Evolutionary conservation across 2,329 filamentous ascomycete species (phyloP).

Genomic region (Penicillium paneum): DNA sequence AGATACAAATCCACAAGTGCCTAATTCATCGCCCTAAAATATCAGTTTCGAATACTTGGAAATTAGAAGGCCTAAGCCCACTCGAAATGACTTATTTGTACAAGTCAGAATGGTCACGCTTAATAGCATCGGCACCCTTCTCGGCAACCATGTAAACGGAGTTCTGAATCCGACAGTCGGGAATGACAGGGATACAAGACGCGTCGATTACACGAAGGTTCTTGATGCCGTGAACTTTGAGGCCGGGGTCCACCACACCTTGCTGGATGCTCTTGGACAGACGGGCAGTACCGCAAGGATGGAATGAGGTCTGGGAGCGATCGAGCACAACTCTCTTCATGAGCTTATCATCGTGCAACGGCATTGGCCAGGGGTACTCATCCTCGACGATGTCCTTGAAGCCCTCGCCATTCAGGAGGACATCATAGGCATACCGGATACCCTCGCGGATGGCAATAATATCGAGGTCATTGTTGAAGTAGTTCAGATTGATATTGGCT

Average conservation of each 20-base stretch:
- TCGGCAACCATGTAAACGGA: slow-evolving; percentile 61
- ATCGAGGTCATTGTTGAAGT: slow-evolving; percentile 49
- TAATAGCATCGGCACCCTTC: slow-evolving; percentile 31
- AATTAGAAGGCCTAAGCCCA: too few relatives aligned
- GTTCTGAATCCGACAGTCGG: slow-evolving; percentile 59
- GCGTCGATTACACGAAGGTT: slow-evolving; percentile 57
- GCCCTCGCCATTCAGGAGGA: slow-evolving; percentile 56
- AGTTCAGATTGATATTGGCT: slow-evolving; percentile 46
- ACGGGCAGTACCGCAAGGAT: slow-evolving; percentile 57
- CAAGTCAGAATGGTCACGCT: background rate
- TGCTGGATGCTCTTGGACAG: slow-evolving; percentile 52
- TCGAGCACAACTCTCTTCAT: slow-evolving; percentile 59
- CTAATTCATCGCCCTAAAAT: too few relatives aligned
- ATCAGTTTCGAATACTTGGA: too few relatives aligned
- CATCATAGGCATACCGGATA: slow-evolving; percentile 53
- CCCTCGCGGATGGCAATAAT: slow-evolving; percentile 60
- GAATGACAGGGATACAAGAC: slow-evolving; percentile 54
- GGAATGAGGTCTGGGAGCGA: slow-evolving; percentile 52
- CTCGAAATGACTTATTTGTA: background rate
- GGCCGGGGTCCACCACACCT: slow-evolving; percentile 51
- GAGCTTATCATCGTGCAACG: slow-evolving; percentile 52
- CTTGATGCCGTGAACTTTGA: slow-evolving; percentile 55
- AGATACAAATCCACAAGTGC: too few relatives aligned
- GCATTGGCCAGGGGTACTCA: slow-evolving; percentile 61
- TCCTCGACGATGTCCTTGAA: slow-evolving; percentile 46